Evolutionary conservation across 495 filamentous ascomycete species (phyloP).

Genomic region (Penicillium angulare): DNA sequence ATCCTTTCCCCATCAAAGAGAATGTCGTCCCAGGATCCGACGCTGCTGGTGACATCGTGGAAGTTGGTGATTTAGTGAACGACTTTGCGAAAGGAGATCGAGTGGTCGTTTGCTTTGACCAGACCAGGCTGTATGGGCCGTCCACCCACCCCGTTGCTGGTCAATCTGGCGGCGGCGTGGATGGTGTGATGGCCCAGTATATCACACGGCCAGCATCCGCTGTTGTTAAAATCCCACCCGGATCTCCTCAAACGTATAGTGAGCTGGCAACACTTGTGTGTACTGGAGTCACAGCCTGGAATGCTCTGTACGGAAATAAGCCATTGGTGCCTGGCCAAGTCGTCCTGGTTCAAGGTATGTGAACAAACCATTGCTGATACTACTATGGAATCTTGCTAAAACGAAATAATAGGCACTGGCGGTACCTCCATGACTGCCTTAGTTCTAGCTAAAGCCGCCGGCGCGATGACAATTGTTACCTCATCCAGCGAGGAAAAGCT

Average conservation of each 20-base stretch:
- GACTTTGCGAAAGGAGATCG: slow-evolving; percentile 61
- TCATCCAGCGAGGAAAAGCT: slow-evolving; percentile 29
- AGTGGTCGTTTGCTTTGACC: slow-evolving; percentile 69
- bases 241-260: slow-evolving; percentile 50
- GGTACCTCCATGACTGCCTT: slow-evolving; percentile 30
- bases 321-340: slow-evolving; percentile 54
- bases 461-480: slow-evolving; percentile 29
- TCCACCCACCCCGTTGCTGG: slow-evolving; percentile 40
- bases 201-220: slow-evolving; percentile 59
- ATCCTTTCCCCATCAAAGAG: slow-evolving; percentile 55
- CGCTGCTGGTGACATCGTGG: slow-evolving; percentile 65
- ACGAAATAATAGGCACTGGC: slow-evolving; percentile 30
- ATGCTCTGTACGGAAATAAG: slow-evolving; percentile 62
- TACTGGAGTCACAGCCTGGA: slow-evolving; percentile 71
- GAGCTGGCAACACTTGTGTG: slow-evolving; percentile 57
- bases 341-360: slow-evolving; percentile 64
- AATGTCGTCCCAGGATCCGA: slow-evolving; percentile 66
- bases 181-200: slow-evolving; percentile 67
- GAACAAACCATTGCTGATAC: not conserved
- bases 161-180: slow-evolving; percentile 56
- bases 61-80: slow-evolving; percentile 59
- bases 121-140: slow-evolving; percentile 57
- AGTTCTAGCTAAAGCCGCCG: slow-evolving; percentile 24
- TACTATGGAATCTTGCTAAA: no score
- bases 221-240: slow-evolving; percentile 57